Evolutionary conservation across 2,329 filamentous ascomycete species (phyloP), one percentile per base, ranked within the genome.

Genomic region (Chaetoscypha palmicola): DNA sequence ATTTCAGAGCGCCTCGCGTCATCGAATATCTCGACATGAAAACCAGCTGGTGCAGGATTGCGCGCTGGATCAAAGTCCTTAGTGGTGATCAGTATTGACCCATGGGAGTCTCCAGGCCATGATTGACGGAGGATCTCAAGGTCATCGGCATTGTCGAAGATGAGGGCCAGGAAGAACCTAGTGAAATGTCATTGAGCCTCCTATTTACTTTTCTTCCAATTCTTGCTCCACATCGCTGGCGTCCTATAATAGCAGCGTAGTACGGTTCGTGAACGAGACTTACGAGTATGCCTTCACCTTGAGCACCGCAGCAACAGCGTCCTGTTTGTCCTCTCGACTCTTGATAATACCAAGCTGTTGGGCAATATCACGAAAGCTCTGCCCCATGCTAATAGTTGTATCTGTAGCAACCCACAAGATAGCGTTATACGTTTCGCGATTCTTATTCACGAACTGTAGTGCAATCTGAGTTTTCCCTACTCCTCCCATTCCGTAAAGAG

Each of bases 381-480:
- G n/a, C 40, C 30, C 43, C 57, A 58, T 38, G 44, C 52, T 38
- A 57, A 52, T 21, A 20, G n/a, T 45, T 44, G 21, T 60, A 44
- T 19, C 49, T 43, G 35, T 50, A 51, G 46, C 39, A 28, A 53
- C 48, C 60, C 49, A 62, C n/a, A 58, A 46, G 32, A 60, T 52
- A 11, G 49, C 48, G 19, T 60, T 51, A 40, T 43, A 62, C 14
- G 37, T 45, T 12, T 55, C 42, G 26, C 41, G 21, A 35, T 46
- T 53, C 14, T 38, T 43, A 38, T 57, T 53, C 11, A 55, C 58
- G 37, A 58, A 63, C 30, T 60, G 49, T 7, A 57, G 43, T 7
- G 60, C 58, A 30, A 63, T 41, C 43, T 60, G 55, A 2, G 61
- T 60, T 43, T 64, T 64, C 2, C 61, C 53, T 14, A 55, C 49